Evolutionary conservation across 768 basidiomycete genomes (phyloP).

Genomic region (Lactifluus subvellereus): DNA sequence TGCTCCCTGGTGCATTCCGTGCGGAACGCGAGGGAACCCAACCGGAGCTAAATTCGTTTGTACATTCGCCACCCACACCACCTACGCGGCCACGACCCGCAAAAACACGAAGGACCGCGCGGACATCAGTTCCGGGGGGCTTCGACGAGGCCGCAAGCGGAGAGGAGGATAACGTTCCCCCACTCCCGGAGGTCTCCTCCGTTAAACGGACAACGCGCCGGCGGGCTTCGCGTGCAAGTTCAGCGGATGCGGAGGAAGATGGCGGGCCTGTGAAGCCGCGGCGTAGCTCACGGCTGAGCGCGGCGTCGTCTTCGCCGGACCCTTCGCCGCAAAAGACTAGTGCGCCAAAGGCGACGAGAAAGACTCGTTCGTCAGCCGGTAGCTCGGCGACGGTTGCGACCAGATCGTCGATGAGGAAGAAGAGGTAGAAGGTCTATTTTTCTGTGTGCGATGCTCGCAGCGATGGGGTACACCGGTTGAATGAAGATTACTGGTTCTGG

Average conservation of each 20-base stretch:
- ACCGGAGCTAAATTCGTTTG: background rate
- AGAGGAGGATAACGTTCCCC: conserved; percentile 22
- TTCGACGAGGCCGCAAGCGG: conserved; percentile 19
- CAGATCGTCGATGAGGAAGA: conserved; percentile 16
- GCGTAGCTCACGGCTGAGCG: conserved; percentile 24
- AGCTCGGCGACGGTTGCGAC: conserved; percentile 25
- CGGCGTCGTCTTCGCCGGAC: conserved; percentile 21
- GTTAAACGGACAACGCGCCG: conserved; percentile 20
- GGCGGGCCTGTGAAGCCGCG: background rate
- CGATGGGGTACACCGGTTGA: background rate
- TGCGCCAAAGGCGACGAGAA: conserved; percentile 12
- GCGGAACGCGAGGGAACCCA: conserved; percentile 1
- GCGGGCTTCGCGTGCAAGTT: conserved; percentile 8
- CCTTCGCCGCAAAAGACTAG: conserved; percentile 21
- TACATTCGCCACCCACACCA: conserved; percentile 19
- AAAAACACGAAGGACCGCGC: conserved; percentile 16
- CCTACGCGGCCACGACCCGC: conserved; percentile 14
- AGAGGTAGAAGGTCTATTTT: conserved; percentile 4
- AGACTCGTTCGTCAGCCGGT: conserved; percentile 8
- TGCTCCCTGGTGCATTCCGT: conserved; percentile 16
- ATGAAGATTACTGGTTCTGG: too few relatives aligned
- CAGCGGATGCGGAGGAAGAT: conserved; percentile 16
- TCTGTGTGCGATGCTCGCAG: background rate
- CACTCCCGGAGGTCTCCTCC: conserved; percentile 14
- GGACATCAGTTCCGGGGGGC: conserved; percentile 15